phyloP scores from a whole-genome alignment of 176 grass and related monocot genomes.

The Oryza meridionalis region DNA sequence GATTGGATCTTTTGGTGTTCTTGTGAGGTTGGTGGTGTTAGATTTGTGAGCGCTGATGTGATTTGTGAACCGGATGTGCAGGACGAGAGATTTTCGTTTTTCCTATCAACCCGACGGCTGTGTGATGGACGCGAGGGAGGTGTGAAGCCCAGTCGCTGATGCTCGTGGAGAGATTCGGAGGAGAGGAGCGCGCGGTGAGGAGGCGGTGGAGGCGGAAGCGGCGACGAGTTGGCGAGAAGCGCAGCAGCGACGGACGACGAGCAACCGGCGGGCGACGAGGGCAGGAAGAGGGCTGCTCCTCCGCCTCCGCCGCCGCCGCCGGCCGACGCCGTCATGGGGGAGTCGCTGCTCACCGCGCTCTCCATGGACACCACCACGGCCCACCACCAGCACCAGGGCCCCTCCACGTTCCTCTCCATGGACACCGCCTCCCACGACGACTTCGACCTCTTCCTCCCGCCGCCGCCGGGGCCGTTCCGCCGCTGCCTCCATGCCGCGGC shows the following conservation, averaged over 20 bases:
- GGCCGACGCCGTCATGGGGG: conserved; percentile 65
- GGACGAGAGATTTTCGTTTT: background rate
- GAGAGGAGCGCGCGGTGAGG: conserved; percentile 64
- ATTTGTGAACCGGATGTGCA: conserved; percentile 31
- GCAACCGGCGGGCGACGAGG: conserved; percentile 46
- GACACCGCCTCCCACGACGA: conserved; percentile 77
- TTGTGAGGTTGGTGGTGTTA: background rate
- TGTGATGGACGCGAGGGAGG: conserved; percentile 64
- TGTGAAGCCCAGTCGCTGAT: conserved; percentile 53
- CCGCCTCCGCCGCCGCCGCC: conserved; percentile 15
- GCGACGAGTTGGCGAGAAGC: conserved; percentile 32
- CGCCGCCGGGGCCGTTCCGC: conserved; percentile 57
- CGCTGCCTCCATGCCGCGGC: conserved; percentile 56
- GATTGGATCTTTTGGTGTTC: conserved; percentile 19
- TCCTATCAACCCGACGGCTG: background rate
- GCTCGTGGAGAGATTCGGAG: conserved; percentile 70
- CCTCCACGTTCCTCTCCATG: conserved; percentile 97
- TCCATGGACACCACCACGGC: conserved; percentile 84
- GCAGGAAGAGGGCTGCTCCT: conserved; percentile 26
- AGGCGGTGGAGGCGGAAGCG: conserved; percentile 76
- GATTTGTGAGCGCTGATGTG: conserved; percentile 29
- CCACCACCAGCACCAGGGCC: conserved; percentile 81
- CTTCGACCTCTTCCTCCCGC: conserved; percentile 66
- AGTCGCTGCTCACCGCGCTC: conserved; percentile 89
- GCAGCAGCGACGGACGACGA: conserved; percentile 47